These are phyloP conservation scores for Umbelopsis vinacea DNA, from an alignment of 192 early-diverging fungal species.

Conservation along the genomic window DNA sequence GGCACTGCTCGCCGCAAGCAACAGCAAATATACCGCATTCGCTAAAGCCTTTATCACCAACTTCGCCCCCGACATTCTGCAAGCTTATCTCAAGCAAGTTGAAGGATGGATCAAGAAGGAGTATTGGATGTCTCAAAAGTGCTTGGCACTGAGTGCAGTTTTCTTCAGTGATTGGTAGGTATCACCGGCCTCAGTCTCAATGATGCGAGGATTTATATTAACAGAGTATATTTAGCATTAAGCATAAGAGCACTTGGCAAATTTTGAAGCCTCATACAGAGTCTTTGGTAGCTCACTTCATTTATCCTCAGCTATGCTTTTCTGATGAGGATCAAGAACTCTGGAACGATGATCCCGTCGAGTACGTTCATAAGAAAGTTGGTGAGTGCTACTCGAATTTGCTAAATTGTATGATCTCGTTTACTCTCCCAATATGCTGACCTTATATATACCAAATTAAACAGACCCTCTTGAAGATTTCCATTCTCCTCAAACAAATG, in stretches of 20 bases:
- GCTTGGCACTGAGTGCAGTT: constrained; percentile 69
- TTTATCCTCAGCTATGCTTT: constrained; percentile 94
- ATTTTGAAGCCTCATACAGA: constrained; percentile 86
- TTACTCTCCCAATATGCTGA: too few species aligned
- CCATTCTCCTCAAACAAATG: constrained; percentile 72
- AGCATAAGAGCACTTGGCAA: constrained; percentile 89
- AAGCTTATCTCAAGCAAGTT: constrained; percentile 83
- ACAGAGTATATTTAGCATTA: constrained; percentile 57
- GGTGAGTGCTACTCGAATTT: constrained; percentile 31
- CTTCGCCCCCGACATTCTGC: constrained; percentile 90
- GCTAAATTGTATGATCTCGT: too few species aligned
- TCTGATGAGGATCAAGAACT: constrained; percentile 81
- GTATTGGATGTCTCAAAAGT: constrained; percentile 73
- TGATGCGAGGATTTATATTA: constrained; percentile 1
- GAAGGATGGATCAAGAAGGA: constrained; percentile 75
- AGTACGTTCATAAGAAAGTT: constrained; percentile 84
- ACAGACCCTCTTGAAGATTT: constrained; percentile 86
- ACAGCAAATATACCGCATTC: constrained; percentile 63
- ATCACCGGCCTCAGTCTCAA: not conserved
- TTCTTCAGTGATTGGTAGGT: constrained; percentile 78
- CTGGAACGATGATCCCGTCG: constrained; percentile 93
- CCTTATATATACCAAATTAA: not conserved
- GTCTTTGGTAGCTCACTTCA: constrained; percentile 82
- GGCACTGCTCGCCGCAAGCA: constrained; percentile 56
- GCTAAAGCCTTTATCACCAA: constrained; percentile 83